phyloP scores from a whole-genome alignment of 225 moss, liverwort and hornwort genomes.

The Pseudisothecium myosuroides region DNA sequence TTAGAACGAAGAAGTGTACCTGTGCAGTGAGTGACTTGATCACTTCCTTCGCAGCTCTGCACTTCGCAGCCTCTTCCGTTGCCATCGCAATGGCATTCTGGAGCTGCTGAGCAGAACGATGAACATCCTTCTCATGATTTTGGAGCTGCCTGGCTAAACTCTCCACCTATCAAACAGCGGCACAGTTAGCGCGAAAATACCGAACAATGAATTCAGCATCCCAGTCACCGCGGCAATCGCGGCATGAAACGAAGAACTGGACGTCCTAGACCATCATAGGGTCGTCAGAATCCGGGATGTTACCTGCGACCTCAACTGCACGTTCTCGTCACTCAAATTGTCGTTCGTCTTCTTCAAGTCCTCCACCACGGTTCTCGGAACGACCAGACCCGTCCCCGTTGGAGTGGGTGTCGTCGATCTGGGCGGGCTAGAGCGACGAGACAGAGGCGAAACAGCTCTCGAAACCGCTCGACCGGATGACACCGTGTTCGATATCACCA shows the following conservation, averaged over 20 bases:
- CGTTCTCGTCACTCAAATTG: constrained; percentile 69
- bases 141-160: constrained; percentile 31
- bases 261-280: not conserved
- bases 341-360: constrained; percentile 95
- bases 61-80: constrained; percentile 42
- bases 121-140: constrained; percentile 30
- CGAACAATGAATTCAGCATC: not conserved
- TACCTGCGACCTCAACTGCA: constrained; percentile 81
- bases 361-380: constrained; percentile 79
- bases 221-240: not conserved
- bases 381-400: constrained; percentile 65
- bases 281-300: not conserved
- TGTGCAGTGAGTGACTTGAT: constrained; percentile 53
- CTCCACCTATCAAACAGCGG: constrained; percentile 20
- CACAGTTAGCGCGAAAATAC: not conserved
- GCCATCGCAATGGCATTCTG: constrained; percentile 44
- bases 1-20: constrained; percentile 11
- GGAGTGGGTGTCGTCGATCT: constrained; percentile 95
- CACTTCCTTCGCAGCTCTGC: constrained; percentile 48
- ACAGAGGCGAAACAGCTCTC: constrained; percentile 82
- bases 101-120: constrained; percentile 31
- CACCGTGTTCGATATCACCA: constrained; percentile 29
- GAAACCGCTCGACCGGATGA: constrained; percentile 56
- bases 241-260: not conserved
- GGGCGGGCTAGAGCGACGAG: constrained; percentile 82